Evolutionary conservation across 257 asterid species (phyloP), one percentile per base, ranked within the genome.

Genomic region (Gynochthodes officinalis): DNA sequence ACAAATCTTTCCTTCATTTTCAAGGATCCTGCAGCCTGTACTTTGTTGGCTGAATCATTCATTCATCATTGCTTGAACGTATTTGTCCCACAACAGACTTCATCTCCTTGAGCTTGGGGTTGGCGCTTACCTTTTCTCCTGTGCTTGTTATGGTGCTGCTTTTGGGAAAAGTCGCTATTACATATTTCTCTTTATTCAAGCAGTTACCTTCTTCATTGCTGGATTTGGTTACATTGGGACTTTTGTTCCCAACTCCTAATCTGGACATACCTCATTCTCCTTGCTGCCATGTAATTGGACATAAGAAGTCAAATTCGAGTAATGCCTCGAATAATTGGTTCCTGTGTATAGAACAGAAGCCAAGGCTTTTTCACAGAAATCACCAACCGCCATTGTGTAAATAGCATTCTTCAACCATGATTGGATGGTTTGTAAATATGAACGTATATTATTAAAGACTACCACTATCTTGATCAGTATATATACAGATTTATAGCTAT

Each of bases 171-270:
- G 86, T 71, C 95, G 77, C 76, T 84, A 67, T 21, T 90, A 66
- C 87, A 73, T 90, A 40, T 93, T 76, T 84, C 92, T 93, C 27
- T 89, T 81, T 77, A 37, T 80, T 6, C 98, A 90, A 76, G 85
- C 97, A 2, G 14, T 77, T 0, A 92, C 97, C 60, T 93, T 93
- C 83, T 87, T 87, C 80, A 64, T 89, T 69, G 77, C 78, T 59
- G 98, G 98, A 64, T 87, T 90, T 65, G 96, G 97, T 69, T 85
- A 90, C 12, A 57, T 90, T 28, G 98, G 98, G 67, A 92, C 96
- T 0, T 82, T 87, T 37, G 79, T 87, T 67, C 96, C 96, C 15
- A 78, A 57, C 35, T 76, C 91, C 42, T 84, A 79, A 63, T 19
- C n/a, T n/a, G n/a, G n/a, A n/a, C n/a, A n/a, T n/a, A n/a, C n/a